Evolutionary conservation across 2,329 filamentous ascomycete genomes (phyloP), one percentile per base, ranked within the genome.

Genomic region (Colletotrichum chrysophilum): DNA sequence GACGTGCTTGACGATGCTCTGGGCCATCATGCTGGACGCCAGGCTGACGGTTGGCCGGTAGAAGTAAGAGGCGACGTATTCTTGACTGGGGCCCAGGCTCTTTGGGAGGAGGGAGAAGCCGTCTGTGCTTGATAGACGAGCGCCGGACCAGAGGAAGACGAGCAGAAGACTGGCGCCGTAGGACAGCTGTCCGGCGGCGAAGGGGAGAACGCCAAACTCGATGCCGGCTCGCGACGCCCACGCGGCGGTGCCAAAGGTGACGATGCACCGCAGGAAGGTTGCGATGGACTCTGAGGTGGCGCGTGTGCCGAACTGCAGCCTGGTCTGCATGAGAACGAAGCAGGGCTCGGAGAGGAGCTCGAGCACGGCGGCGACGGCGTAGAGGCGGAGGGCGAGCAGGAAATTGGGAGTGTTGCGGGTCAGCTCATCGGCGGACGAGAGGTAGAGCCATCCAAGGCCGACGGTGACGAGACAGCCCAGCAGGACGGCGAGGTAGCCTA

Each of bases 1-100:
- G 68, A 98, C 83, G 83, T 98, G 96, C 85, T 99, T 99, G 80
- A 98, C 92, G 24, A 95, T 86, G 43, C 95, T 96, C 85, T 99
- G 97, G 8, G 96, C 87, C 85, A 96, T 96, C 83, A 98, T 91
- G 80, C 94, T 97, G n/a, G 90, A 89, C 5, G 94, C 94, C 5
- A 98, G 90, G 18, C 90, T 90, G 32, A 97, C 86, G 2, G 97
- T 92, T 3, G 92, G 90, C 13, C 87, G 87, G 75, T 95, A 94
- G 81, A 98, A 95, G 77, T 90, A 90, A 4, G 88, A 88, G 5
- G 89, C 79, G 61, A 91, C 80, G 80, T 93, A 94, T n/a, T 83
- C 78, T 7, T 72, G 24, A 1, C 78, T 66, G 2, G 76, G 62
- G 2, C 76, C 28, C 32, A 91, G 82, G 8, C 81, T 82, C 38